These are phyloP conservation scores for Bacidia gigantensis DNA, from an alignment of 495 filamentous ascomycete genomes.

Conservation along the genomic window DNA sequence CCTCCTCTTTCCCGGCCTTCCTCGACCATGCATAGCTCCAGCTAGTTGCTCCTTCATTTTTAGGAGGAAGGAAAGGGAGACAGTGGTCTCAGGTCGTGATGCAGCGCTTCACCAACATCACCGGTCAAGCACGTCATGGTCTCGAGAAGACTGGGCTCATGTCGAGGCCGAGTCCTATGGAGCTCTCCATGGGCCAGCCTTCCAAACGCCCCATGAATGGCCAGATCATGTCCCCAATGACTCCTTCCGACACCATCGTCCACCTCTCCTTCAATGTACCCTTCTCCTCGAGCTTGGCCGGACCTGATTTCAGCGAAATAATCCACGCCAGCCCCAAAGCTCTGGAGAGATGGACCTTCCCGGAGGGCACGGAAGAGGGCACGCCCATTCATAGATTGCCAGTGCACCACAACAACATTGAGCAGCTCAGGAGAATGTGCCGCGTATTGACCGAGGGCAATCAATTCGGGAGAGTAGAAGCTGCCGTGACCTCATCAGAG, in stretches of 20 bases:
- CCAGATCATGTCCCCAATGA: constrained; percentile 49
- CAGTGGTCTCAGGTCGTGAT: constrained; percentile 35
- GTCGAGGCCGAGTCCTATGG: constrained; percentile 53
- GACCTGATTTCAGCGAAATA: constrained; percentile 83
- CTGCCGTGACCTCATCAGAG: constrained; percentile 66
- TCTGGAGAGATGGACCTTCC: constrained; percentile 79
- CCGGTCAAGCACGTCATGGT: constrained; percentile 71
- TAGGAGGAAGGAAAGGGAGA: neutral
- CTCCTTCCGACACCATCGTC: constrained; percentile 53
- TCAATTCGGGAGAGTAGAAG: constrained; percentile 52
- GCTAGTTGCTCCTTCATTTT: neutral
- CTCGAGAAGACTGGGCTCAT: constrained; percentile 77
- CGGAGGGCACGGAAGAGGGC: constrained; percentile 70
- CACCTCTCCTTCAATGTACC: constrained; percentile 87
- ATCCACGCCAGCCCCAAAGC: constrained; percentile 75
- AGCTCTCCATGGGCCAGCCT: constrained; percentile 51
- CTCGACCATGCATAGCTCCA: constrained; percentile 4
- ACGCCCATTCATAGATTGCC: constrained; percentile 74
- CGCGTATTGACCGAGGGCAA: constrained; percentile 59
- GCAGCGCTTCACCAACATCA: constrained; percentile 89
- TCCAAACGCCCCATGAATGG: constrained; percentile 54
- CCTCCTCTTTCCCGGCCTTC: constrained; percentile 18
- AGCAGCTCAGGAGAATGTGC: constrained; percentile 61
- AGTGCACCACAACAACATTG: constrained; percentile 73
- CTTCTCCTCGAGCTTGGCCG: constrained; percentile 78